These are phyloP conservation scores for Clitopilus hobsonii DNA, from an alignment of 768 basidiomycete species.

Conservation along the genomic window DNA sequence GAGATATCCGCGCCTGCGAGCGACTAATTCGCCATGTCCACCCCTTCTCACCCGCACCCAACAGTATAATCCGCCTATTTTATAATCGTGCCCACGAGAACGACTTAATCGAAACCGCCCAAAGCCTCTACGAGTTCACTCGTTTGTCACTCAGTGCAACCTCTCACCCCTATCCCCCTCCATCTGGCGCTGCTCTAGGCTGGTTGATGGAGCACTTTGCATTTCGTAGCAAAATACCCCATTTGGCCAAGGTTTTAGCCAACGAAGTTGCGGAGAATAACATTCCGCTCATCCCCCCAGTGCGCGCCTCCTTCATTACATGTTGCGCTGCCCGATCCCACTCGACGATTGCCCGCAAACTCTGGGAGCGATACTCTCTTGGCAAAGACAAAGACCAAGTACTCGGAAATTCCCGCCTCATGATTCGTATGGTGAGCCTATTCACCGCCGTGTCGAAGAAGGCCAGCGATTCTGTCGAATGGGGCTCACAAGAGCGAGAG, in stretches of 20 bases:
- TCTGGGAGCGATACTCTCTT: slow-evolving; percentile 54
- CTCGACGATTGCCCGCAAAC: slow-evolving; percentile 37
- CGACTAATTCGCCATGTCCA: slow-evolving; percentile 37
- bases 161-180: slow-evolving; percentile 43
- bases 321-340: slow-evolving; percentile 43
- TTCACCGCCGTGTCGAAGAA: slow-evolving; percentile 21
- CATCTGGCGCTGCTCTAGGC: slow-evolving; percentile 36
- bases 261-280: slow-evolving; percentile 39
- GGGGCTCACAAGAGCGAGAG: too few relatives aligned
- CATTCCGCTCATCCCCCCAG: slow-evolving; percentile 35
- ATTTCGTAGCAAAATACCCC: slow-evolving; percentile 28
- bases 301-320: slow-evolving; percentile 47
- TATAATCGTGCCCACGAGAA: slow-evolving; percentile 34
- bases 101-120: slow-evolving; percentile 28
- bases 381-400: slow-evolving; percentile 38
- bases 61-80: slow-evolving; percentile 39
- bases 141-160: slow-evolving; percentile 24
- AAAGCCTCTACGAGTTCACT: slow-evolving; percentile 42
- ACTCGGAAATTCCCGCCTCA: slow-evolving; percentile 35
- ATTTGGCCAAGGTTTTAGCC: slow-evolving; percentile 46
- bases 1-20: slow-evolving; percentile 34
- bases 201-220: slow-evolving; percentile 52
- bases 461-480: neutral
- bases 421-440: slow-evolving; percentile 50
- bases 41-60: slow-evolving; percentile 31